A percentile compares a stretch with the other conserved stretches of the same genome.
Conservation (phyloP, 371 early-diverging fungal species). For the Saksenaea oblongispora region DNA sequence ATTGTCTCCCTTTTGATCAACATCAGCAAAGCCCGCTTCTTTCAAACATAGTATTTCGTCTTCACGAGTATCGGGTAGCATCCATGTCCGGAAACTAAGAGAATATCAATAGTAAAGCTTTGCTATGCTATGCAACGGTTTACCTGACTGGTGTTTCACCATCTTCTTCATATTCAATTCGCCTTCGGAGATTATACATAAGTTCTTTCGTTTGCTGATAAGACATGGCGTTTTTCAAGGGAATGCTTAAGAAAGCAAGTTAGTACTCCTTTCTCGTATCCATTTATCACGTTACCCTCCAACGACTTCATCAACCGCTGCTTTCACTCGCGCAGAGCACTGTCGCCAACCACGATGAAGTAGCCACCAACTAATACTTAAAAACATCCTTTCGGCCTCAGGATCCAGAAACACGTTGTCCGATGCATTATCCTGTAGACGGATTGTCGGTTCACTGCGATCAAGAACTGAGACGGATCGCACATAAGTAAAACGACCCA, state of each 20-base stretch:
- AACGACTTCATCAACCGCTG: conserved; percentile 67
- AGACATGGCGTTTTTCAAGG: conserved; percentile 32
- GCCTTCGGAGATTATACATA: conserved; percentile 24
- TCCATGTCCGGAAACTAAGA: conserved; percentile 34
- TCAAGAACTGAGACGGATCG: conserved; percentile 76
- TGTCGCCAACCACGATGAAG: conserved; percentile 87
- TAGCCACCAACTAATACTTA: conserved; percentile 91
- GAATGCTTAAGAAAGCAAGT: conserved; percentile 17
- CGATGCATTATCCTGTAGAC: conserved; percentile 43
- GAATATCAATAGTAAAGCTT: neutral
- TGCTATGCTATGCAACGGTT: neutral
- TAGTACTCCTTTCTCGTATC: neutral
- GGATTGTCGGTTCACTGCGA: conserved; percentile 52
- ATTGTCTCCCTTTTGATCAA: conserved; percentile 16
- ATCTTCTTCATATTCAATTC: conserved; percentile 36
- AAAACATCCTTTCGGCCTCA: conserved; percentile 77
- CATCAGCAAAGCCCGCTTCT: conserved; percentile 53
- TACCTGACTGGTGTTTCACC: conserved; percentile 34
- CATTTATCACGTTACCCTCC: conserved; percentile 49
- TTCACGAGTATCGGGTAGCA: conserved; percentile 70
- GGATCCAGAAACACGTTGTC: conserved; percentile 44
- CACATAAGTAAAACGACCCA: conserved; percentile 90
- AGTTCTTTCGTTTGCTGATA: conserved; percentile 34
- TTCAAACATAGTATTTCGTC: conserved; percentile 63
- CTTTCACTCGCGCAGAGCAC: conserved; percentile 64